A percentile compares a stretch with the other conserved stretches of the same genome.
phyloP scores from a whole-genome alignment of 371 early-diverging fungal genomes.

The Syncephalastrum sp. region DNA sequence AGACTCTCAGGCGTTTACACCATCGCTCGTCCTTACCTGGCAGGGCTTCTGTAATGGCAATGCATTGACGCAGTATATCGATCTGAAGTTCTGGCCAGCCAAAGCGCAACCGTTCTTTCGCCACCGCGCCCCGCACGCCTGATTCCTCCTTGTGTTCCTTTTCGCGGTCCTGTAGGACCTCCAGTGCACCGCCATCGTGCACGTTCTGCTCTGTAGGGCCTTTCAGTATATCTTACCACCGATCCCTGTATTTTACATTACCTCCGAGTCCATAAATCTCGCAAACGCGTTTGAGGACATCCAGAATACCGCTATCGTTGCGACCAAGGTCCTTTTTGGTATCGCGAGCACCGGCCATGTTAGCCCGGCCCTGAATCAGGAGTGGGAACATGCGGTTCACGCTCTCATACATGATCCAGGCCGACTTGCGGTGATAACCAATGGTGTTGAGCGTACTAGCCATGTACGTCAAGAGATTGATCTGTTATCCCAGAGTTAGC shows the following conservation, averaged over 20 bases:
- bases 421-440: slow-evolving; percentile 72
- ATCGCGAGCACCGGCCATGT: slow-evolving; percentile 21
- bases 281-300: slow-evolving; percentile 65
- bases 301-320: slow-evolving; percentile 61
- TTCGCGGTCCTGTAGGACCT: slow-evolving; percentile 18
- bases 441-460: slow-evolving; percentile 60
- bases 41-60: slow-evolving; percentile 68
- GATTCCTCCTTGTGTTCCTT: slow-evolving; percentile 7
- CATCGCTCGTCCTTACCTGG: slow-evolving; percentile 46
- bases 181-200: slow-evolving; percentile 44
- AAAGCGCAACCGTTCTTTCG: slow-evolving; percentile 27
- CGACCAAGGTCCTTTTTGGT: slow-evolving; percentile 19
- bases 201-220: slow-evolving; percentile 42
- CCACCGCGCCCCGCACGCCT: slow-evolving; percentile 22
- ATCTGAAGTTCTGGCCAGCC: slow-evolving; percentile 85
- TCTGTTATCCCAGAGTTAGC: slow-evolving; percentile 25
- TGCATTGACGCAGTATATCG: slow-evolving; percentile 73
- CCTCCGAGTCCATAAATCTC: slow-evolving; percentile 71
- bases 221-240: not conserved
- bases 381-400: slow-evolving; percentile 59
- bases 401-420: slow-evolving; percentile 69
- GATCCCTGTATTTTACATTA: slow-evolving; percentile 9
- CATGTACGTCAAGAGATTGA: slow-evolving; percentile 59
- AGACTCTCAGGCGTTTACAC: not conserved
- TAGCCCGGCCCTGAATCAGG: slow-evolving; percentile 48